Base-by-base conservation (phyloP, 2,329 filamentous ascomycete genomes). In the Fusarium musae region DNA sequence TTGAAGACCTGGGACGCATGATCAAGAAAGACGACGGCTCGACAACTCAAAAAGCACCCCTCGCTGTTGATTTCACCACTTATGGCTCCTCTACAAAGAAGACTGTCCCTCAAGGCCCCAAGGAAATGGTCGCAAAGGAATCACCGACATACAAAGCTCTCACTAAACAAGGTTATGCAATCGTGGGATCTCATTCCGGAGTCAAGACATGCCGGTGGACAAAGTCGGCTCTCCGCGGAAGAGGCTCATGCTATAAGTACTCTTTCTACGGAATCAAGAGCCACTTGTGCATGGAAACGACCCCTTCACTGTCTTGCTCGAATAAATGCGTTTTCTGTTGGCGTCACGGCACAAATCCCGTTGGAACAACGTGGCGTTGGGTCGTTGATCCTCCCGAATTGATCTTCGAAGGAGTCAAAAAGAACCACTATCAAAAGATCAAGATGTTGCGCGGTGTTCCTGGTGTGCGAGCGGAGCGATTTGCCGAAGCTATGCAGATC, bases 241-340 rank as follows among this genome's bases (percentile, higher is more conserved):
- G 96, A 44, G 96, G 96, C 9, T 97, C 94, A 30, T 99, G 96
- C 85, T 99, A 99, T 87, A 98, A 99, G 80, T 98, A 91, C 83
- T 97, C 94, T 1, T 97, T 99, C 82, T 99, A 99, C 82, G 96
- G 96, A 54, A 99, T 99, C 82, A 90, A 93, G 73, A 98, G 95
- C 0, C 96, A 99, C 80, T 92, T 97, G 70, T 99, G 96, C 83
- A 99, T 99, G 96, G 96, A 99, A 83, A 96, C 96, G 4, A 98
- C 96, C 0, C 96, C 96, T 0, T 97, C 95, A 0, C 89, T 99
- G 8, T 97, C 94, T 15, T 99, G 96, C 87, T 96, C 93, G 71
- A 98, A 98, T 85, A 98, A 99, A 82, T 98, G 96, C 82, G 94
- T 99, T 74, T 99, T 98, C 83, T 99, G 96, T 87, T 99, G 96